Percentiles rank a stretch among this genome's conserved stretches.
phyloP scores from a whole-genome alignment of 1,284 basidiomycete species.

The Sporisorium scitamineum region DNA sequence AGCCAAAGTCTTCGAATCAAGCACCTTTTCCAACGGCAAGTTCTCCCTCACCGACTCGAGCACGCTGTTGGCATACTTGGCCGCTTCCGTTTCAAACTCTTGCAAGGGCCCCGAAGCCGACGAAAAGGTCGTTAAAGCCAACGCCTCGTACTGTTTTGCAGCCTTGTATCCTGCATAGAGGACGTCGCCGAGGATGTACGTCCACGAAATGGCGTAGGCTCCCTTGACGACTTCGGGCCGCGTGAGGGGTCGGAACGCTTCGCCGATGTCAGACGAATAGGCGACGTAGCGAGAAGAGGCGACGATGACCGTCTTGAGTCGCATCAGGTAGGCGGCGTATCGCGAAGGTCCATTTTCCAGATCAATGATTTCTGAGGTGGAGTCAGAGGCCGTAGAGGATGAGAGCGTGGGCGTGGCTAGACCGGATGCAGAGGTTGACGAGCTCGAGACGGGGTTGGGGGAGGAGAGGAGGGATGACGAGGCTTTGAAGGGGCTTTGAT shows the following conservation, averaged over 20 bases:
- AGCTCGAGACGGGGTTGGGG: conserved; percentile 6
- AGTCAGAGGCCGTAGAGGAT: conserved; percentile 2
- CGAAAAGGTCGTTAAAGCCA: conserved; percentile 33
- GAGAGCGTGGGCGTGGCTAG: conserved; percentile 46
- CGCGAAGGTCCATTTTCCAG: conserved; percentile 56
- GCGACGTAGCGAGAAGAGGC: conserved; percentile 58
- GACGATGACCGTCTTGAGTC: conserved; percentile 58
- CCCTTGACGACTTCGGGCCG: conserved; percentile 81
- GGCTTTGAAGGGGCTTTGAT: conserved; percentile 21
- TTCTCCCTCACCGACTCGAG: conserved; percentile 20
- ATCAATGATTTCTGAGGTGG: conserved; percentile 34
- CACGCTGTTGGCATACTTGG: conserved; percentile 40
- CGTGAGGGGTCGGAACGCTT: conserved; percentile 90
- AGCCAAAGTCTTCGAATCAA: conserved; percentile 40
- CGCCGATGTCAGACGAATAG: conserved; percentile 88
- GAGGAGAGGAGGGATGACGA: conserved; percentile 31
- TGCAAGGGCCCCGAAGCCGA: conserved; percentile 17
- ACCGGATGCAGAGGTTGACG: conserved; percentile 13
- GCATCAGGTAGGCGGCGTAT: conserved; percentile 60
- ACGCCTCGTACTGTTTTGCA: conserved; percentile 40
- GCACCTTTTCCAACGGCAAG: conserved; percentile 41
- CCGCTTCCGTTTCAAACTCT: conserved; percentile 34
- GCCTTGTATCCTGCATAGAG: conserved; percentile 86
- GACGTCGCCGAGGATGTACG: conserved; percentile 80
- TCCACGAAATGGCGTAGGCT: conserved; percentile 88